Evolutionary conservation across 306 rosid species (phyloP).

Genomic region (Cucurbita pepo): DNA sequence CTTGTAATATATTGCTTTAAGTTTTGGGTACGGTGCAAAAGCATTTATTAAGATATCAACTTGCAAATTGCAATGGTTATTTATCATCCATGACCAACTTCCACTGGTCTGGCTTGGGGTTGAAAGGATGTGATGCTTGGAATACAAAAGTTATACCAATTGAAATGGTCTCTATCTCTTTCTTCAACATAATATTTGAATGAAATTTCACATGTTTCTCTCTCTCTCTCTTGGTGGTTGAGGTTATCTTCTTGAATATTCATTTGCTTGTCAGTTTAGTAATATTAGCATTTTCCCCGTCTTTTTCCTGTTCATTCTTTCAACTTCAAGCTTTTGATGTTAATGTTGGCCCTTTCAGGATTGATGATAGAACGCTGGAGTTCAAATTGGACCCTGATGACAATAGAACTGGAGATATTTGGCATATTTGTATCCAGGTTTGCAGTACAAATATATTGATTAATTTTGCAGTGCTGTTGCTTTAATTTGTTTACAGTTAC

Average conservation of each 20-base stretch:
- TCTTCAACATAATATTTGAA: background rate
- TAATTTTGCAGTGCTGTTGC: background rate
- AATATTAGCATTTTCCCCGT: background rate
- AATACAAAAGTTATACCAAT: background rate
- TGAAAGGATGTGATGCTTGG: background rate
- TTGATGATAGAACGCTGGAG: constrained; percentile 46
- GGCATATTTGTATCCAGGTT: constrained; percentile 91
- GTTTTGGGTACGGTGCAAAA: background rate
- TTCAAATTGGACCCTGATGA: constrained; percentile 53
- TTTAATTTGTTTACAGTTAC: background rate
- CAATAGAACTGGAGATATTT: constrained; percentile 86
- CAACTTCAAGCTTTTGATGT: constrained; percentile 6
- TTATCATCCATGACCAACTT: background rate
- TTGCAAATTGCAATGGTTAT: background rate
- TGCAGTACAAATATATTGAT: constrained; percentile 10
- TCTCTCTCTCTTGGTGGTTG: background rate
- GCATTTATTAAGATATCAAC: background rate
- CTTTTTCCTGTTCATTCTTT: background rate
- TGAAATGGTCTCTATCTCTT: background rate
- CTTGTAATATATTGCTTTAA: background rate
- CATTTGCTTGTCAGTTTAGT: background rate
- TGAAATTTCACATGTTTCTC: background rate
- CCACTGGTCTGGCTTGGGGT: background rate
- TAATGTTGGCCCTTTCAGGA: constrained; percentile 19
- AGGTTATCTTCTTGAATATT: background rate